Conservation (phyloP, 208 protist genomes). For the Histomonas meleagridis region DNA sequence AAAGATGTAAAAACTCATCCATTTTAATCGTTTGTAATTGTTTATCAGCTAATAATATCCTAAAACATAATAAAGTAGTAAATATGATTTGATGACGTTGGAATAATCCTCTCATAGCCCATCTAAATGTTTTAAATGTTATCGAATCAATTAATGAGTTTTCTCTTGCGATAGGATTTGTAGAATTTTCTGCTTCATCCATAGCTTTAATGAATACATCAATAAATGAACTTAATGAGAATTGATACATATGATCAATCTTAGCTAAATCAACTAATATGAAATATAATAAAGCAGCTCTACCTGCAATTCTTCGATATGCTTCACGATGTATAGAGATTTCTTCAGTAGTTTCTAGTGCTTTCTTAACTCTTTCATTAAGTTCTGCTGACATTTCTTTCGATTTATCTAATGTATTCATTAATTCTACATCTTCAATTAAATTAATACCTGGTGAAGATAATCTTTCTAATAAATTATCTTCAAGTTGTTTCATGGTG, state of each 20-base stretch:
- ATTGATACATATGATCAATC: slow-evolving; percentile 97
- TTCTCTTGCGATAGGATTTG: neutral
- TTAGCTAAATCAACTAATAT: slow-evolving; percentile 79
- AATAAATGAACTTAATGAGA: slow-evolving; percentile 88
- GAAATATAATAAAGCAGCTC: slow-evolving; percentile 90
- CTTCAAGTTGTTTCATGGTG: slow-evolving; percentile 84
- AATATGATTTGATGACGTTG: slow-evolving; percentile 96
- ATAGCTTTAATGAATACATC: slow-evolving; percentile 66
- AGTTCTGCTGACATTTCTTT: slow-evolving; percentile 82
- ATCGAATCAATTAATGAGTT: slow-evolving; percentile 3
- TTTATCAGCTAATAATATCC: slow-evolving; percentile 61
- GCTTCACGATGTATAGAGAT: slow-evolving; percentile 80
- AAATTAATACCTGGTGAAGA: neutral
- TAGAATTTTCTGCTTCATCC: slow-evolving; percentile 48
- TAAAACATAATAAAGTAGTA: slow-evolving; percentile 75
- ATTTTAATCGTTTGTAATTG: neutral
- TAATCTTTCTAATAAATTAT: slow-evolving; percentile 78
- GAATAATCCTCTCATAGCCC: slow-evolving; percentile 88
- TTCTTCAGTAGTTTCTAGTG: slow-evolving; percentile 73
- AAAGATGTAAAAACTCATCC: slow-evolving; percentile 15
- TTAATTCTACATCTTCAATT: slow-evolving; percentile 3
- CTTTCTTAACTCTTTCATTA: slow-evolving; percentile 57
- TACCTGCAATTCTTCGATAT: slow-evolving; percentile 76
- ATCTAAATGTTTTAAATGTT: slow-evolving; percentile 52
- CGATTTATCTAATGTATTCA: slow-evolving; percentile 64